Evolutionary conservation across 371 early-diverging fungal species (phyloP).

Genomic region (Rhizopus microsporus): DNA sequence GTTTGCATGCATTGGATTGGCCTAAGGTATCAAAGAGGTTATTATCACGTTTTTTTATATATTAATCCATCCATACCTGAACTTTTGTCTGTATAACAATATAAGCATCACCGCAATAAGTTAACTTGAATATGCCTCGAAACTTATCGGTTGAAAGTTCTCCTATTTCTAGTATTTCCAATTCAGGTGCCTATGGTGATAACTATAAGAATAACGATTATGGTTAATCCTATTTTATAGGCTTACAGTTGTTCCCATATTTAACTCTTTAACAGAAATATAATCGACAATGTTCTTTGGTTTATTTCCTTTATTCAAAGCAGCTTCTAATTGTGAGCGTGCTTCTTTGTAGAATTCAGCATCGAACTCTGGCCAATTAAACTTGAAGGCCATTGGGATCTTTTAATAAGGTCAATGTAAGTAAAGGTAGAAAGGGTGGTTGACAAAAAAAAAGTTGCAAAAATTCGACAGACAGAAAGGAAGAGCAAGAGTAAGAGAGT

Average conservation of each 20-base stretch:
- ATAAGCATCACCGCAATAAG: conserved; percentile 92
- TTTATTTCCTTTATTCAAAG: conserved; percentile 90
- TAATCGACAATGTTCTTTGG: conserved; percentile 90
- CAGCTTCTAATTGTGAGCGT: conserved; percentile 77
- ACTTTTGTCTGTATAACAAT: conserved; percentile 93
- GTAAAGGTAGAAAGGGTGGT: too few relatives aligned
- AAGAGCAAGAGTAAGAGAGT: too few relatives aligned
- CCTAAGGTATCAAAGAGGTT: conserved; percentile 33
- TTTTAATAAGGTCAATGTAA: neutral
- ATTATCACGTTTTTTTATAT: conserved; percentile 9
- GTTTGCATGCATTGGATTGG: conserved; percentile 78
- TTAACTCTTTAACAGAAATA: conserved; percentile 86
- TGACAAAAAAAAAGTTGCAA: too few relatives aligned
- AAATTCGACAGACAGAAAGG: too few relatives aligned
- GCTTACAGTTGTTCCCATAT: conserved; percentile 93
- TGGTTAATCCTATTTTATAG: conserved; percentile 2
- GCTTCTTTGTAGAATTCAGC: conserved; percentile 82
- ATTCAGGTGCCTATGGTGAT: conserved; percentile 80
- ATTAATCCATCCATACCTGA: conserved; percentile 46
- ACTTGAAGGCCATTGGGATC: conserved; percentile 85
- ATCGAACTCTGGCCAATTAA: conserved; percentile 94
- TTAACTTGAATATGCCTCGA: conserved; percentile 93
- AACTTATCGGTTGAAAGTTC: conserved; percentile 92
- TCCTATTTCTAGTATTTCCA: conserved; percentile 96
- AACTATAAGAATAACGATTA: neutral